These are phyloP conservation scores for Globisporangium lucens DNA, from an alignment of 352 stramenopile genomes.

Conservation along the genomic window DNA sequence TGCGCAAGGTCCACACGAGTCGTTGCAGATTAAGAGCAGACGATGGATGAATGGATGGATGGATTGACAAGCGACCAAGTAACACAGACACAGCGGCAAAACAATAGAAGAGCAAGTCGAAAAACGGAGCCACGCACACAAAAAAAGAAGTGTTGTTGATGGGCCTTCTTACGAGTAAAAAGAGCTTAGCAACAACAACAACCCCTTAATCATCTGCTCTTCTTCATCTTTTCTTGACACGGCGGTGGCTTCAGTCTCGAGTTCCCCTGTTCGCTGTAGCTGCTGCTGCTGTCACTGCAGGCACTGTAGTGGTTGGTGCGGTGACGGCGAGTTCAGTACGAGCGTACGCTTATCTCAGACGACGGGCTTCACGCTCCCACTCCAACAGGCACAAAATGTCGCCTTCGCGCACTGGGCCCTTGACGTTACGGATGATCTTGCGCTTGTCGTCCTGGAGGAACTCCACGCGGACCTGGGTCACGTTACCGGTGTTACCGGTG, in stretches of 20 bases:
- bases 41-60: no score
- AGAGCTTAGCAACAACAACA: conserved; percentile 1
- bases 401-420: conserved; percentile 97
- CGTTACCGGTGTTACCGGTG: conserved; percentile 99
- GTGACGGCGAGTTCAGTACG: background rate
- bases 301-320: background rate
- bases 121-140: conserved; percentile 4
- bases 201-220: conserved; percentile 6
- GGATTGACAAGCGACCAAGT: background rate
- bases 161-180: background rate
- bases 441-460: conserved; percentile 99
- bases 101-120: background rate
- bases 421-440: conserved; percentile 99
- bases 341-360: conserved; percentile 92
- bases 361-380: conserved; percentile 98
- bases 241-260: conserved; percentile 1
- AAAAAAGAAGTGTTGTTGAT: conserved; percentile 8
- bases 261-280: conserved; percentile 11
- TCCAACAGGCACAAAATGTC: conserved; percentile 99
- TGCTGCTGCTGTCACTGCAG: background rate
- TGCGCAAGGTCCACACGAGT: no score
- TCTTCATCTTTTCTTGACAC: conserved; percentile 10
- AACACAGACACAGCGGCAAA: background rate
- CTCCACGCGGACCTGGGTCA: conserved; percentile 99
- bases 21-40: no score